Evolutionary conservation across 1,139 yeast genomes (phyloP).

Genomic region (Sugiyamaella grinbergsii): DNA sequence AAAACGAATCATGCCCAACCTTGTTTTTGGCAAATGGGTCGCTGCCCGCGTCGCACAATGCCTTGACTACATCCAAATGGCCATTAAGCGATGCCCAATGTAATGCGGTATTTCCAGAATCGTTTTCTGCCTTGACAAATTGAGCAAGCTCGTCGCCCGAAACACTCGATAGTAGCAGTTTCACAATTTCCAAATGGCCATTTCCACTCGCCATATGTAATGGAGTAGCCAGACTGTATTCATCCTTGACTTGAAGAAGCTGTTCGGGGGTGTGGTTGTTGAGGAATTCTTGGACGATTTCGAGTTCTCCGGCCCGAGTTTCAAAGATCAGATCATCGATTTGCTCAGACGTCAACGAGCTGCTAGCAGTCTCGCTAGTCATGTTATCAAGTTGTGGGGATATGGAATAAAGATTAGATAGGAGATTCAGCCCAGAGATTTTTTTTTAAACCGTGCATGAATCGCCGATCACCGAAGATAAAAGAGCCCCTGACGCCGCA

Average conservation of each 20-base stretch:
- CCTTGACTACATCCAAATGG: slow-evolving; percentile 67
- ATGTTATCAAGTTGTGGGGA: not conserved
- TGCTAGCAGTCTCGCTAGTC: not conserved
- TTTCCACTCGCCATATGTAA: slow-evolving; percentile 95
- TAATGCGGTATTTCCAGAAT: slow-evolving; percentile 86
- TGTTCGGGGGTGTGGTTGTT: slow-evolving; percentile 22
- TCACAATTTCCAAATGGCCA: slow-evolving; percentile 75
- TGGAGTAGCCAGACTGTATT: slow-evolving; percentile 68
- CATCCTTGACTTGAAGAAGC: slow-evolving; percentile 56
- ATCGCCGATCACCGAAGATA: slow-evolving; percentile 3
- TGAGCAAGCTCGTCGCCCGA: slow-evolving; percentile 47
- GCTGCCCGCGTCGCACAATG: slow-evolving; percentile 73
- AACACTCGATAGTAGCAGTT: slow-evolving; percentile 53
- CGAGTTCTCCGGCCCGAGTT: slow-evolving; percentile 85
- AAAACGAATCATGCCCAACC: slow-evolving; percentile 80
- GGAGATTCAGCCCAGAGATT: not conserved
- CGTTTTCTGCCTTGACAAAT: slow-evolving; percentile 62
- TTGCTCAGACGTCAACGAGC: slow-evolving; percentile 56
- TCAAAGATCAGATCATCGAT: slow-evolving; percentile 76
- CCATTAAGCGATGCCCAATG: slow-evolving; percentile 97
- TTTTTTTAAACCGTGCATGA: slow-evolving; percentile 7
- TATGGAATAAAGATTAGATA: not conserved
- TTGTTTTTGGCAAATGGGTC: slow-evolving; percentile 79
- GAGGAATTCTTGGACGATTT: slow-evolving; percentile 67
- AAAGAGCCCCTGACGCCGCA: not conserved